Evolutionary conservation across 345 rosid genomes (phyloP), one percentile per base, ranked within the genome.

Genomic region (Gossypium arboreum): DNA sequence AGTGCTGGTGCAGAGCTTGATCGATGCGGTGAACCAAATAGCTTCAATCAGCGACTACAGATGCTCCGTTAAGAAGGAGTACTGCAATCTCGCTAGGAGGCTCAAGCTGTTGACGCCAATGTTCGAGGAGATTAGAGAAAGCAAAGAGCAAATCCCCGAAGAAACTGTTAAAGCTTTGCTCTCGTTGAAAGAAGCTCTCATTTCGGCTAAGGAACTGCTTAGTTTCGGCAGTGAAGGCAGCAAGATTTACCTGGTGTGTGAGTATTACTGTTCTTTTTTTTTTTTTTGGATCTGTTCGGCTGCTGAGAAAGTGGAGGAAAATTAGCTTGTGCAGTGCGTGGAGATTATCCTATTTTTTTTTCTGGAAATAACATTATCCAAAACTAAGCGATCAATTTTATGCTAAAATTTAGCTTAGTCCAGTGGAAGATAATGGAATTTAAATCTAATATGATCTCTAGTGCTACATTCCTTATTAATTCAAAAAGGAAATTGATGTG

Each of bases 241-340:
- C 87, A 92, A 92, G 86, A 88, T 94, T 84, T 92, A 90, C 83
- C 58, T 95, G 98, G 99, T 94, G 79, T 79, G 97, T 85, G 76
- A 68, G 80, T 76, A 41, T 25, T 56, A n/a, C n/a, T 16, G 1
- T 51, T 15, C 25, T 18, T 58, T 48, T 51, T 16, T 16, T 16
- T 41, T 64, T 64, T 50, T 73, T 25, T 76, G 77, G 88, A 83
- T 85, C 87, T 89, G 84, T 81, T 77, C 81, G 85, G 80, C 75
- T 72, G 75, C 68, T 73, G 18, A 50, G 73, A 75, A 72, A 78
- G 13, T 55, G 74, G 2, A 50, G 39, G 51, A 66, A 71, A 72
- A 29, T 69, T 12, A 39, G 18, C 39, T 47, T 12, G 12, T 45
- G 56, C 48, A 47, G 41, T 47, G 41, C 57, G 6, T 68, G 39